Evolutionary conservation across 1,139 yeast genomes (phyloP).

Genomic region (Yamadazyma diospyri): DNA sequence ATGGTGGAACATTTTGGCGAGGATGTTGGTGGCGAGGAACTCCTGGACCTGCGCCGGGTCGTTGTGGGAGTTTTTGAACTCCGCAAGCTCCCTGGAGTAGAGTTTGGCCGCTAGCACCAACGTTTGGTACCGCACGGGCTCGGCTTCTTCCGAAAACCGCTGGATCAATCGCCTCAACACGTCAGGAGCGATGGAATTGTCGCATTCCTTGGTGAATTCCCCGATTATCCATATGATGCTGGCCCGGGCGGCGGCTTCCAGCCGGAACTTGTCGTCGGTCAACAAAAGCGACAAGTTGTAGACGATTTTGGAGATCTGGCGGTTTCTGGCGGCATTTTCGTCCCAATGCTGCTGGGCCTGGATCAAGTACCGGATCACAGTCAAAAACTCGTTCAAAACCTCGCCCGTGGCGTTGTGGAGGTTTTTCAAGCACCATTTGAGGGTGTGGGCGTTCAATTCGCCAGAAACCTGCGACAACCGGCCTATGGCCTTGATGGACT

Average conservation of each 20-base stretch:
- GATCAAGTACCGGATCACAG: conserved; percentile 67
- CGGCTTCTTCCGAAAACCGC: conserved; percentile 53
- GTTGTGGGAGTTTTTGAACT: conserved; percentile 10
- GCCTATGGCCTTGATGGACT: conserved; percentile 59
- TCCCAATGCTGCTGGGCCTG: conserved; percentile 44
- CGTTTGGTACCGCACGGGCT: conserved; percentile 65
- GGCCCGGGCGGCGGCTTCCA: conserved; percentile 62
- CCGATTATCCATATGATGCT: conserved; percentile 91
- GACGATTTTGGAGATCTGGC: conserved; percentile 32
- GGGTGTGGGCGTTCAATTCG: conserved; percentile 33
- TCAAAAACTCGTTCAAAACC: conserved; percentile 56
- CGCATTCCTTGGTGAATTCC: conserved; percentile 54
- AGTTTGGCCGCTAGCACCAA: conserved; percentile 74
- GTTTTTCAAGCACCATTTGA: conserved; percentile 42
- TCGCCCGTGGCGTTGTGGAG: conserved; percentile 26
- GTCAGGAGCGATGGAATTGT: conserved; percentile 65
- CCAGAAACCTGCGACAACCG: conserved; percentile 41
- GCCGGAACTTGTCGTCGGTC: conserved; percentile 19
- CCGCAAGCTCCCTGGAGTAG: conserved; percentile 47
- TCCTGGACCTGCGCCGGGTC: conserved; percentile 30
- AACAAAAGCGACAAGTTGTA: conserved; percentile 35
- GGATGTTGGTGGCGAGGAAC: conserved; percentile 20
- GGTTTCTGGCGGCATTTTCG: conserved; percentile 19
- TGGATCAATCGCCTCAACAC: conserved; percentile 60
- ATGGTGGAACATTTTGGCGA: conserved; percentile 58